A percentile compares a stretch with the other conserved stretches of the same genome.
These are phyloP conservation scores for Isoetes taiwanensis DNA, from an alignment of 75 land plant genomes.

Conservation along the genomic window DNA sequence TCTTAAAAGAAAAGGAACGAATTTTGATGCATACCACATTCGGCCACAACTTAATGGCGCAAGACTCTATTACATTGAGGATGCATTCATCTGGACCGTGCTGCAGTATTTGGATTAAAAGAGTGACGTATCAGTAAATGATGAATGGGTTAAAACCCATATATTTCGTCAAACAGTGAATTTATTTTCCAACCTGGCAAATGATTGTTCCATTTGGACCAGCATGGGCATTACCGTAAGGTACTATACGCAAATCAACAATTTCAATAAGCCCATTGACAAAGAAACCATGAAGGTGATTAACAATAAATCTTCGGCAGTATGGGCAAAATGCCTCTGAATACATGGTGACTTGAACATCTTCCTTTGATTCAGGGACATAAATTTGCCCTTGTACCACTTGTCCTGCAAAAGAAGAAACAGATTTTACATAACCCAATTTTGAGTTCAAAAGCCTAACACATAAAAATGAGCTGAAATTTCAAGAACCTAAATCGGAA, in stretches of 20 bases:
- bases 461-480: too few relatives aligned
- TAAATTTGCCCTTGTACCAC: too few relatives aligned
- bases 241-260: conserved; percentile 46
- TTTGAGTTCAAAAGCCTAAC: too few relatives aligned
- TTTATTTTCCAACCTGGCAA: conserved; percentile 82
- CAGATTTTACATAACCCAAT: too few relatives aligned
- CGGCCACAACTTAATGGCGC: conserved; percentile 63
- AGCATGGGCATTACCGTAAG: conserved; percentile 53
- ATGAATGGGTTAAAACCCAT: too few relatives aligned
- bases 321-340: conserved; percentile 60
- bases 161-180: too few relatives aligned
- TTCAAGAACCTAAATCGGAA: too few relatives aligned
- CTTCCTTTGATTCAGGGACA: too few relatives aligned
- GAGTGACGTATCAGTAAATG: background rate
- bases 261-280: conserved; percentile 34
- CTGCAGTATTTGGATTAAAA: conserved; percentile 26
- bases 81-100: conserved; percentile 69
- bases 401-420: too few relatives aligned
- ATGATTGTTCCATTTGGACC: conserved; percentile 18
- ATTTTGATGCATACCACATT: conserved; percentile 56
- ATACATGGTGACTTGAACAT: too few relatives aligned
- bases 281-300: conserved; percentile 36
- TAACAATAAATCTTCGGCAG: conserved; percentile 43
- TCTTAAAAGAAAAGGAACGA: too few relatives aligned
- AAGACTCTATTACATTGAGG: conserved; percentile 61